phyloP scores from a whole-genome alignment of 768 basidiomycete species.

The Tricholoma flavovirens region DNA sequence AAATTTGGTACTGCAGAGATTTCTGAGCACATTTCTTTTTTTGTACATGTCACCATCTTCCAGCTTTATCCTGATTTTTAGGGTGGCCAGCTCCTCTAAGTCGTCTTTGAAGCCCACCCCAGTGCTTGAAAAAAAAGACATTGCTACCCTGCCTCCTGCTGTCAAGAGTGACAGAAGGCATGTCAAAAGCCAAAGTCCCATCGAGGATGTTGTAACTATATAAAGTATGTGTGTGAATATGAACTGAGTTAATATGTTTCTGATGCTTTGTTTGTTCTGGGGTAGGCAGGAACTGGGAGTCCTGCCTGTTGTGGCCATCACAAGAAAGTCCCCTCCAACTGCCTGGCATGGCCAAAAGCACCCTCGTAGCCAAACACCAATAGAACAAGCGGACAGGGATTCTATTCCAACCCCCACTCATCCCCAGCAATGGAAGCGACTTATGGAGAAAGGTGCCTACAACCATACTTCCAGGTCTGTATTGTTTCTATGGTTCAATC shows the following conservation, averaged over 20 bases:
- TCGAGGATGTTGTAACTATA: neutral
- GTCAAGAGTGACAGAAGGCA: neutral
- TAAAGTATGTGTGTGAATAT: neutral
- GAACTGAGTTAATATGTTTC: neutral
- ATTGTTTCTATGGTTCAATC: neutral
- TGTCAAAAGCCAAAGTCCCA: neutral
- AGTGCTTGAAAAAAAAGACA: neutral
- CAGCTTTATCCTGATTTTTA: neutral
- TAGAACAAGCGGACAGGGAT: neutral
- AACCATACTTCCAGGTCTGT: neutral
- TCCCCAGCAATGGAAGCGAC: neutral
- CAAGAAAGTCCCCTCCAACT: neutral
- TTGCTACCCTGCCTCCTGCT: neutral
- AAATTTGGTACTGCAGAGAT: neutral
- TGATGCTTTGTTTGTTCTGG: neutral
- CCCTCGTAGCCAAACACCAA: neutral
- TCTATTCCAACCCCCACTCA: neutral
- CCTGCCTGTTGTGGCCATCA: neutral
- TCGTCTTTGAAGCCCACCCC: neutral
- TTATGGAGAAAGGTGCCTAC: neutral
- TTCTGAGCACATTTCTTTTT: neutral
- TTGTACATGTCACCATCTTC: neutral
- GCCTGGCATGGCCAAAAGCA: neutral
- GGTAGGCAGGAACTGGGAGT: neutral
- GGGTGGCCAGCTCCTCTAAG: neutral